These are phyloP conservation scores for Pseudoperonospora humuli DNA, from an alignment of 352 stramenopile genomes.

Conservation along the genomic window DNA sequence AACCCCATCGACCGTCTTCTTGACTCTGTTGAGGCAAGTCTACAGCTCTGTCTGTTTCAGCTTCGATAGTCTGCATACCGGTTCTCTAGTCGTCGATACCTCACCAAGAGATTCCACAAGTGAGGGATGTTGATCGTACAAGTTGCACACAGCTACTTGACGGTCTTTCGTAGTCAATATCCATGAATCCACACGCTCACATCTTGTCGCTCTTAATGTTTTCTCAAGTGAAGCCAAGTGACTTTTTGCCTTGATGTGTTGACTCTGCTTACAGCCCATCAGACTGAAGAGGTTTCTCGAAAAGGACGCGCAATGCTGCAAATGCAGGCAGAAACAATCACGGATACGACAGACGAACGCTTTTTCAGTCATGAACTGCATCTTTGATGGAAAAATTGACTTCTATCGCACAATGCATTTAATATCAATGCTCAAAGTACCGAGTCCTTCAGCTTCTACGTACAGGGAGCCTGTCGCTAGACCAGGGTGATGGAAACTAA, in stretches of 20 bases:
- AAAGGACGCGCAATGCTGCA: too few relatives aligned
- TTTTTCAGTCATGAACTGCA: too few relatives aligned
- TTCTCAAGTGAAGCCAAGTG: too few relatives aligned
- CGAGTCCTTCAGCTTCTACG: conserved; percentile 48
- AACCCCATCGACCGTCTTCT: conserved; percentile 4
- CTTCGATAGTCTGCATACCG: conserved; percentile 3
- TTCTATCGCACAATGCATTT: conserved; percentile 38
- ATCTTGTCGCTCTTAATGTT: too few relatives aligned
- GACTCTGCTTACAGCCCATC: too few relatives aligned
- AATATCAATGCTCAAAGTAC: conserved; percentile 41
- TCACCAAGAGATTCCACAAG: background rate
- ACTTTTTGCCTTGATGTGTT: too few relatives aligned
- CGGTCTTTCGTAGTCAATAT: conserved; percentile 3
- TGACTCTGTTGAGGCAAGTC: background rate
- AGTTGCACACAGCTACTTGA: too few relatives aligned
- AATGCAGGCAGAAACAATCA: too few relatives aligned
- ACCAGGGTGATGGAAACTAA: conserved; percentile 53
- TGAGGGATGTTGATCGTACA: background rate
- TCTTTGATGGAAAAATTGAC: background rate
- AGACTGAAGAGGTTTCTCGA: too few relatives aligned
- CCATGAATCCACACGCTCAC: too few relatives aligned
- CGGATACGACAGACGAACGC: too few relatives aligned
- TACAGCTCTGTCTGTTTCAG: background rate
- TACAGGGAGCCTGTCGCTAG: conserved; percentile 32
- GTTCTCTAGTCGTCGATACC: background rate